Evolutionary conservation across 2,329 filamentous ascomycete species (phyloP), one percentile per base, ranked within the genome.

Genomic region (Emmonsia crescens): DNA sequence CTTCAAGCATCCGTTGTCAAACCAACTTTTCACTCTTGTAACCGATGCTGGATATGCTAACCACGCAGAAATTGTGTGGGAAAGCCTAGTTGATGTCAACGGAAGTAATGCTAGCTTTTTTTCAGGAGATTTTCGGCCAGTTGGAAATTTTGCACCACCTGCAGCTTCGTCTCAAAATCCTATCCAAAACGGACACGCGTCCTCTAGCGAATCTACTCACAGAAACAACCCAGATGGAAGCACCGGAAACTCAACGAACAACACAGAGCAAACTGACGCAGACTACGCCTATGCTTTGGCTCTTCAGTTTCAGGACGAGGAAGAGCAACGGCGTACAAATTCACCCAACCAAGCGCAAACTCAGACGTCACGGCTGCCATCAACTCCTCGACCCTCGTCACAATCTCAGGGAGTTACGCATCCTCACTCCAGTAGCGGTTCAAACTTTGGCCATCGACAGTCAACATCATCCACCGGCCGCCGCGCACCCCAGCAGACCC

Each of bases 51-150:
- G 94, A 0, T 99, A 96, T 70, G 86, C 88, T 12, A 83, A 82
- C 10, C 91, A 96, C 67, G 88, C 91, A 19, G 93, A 97, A 72
- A 86, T 99, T 14, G 90, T 99, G 0, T 99, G 94, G 94, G 94
- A 99, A 75, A 94, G 88, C 10, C 80, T 99, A 1, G 87, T 89
- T 0, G 93, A 97, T 68, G 87, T 96, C 27, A 94, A 87, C 59
- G 94, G 94, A 8, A 87, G 89, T 68, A 83, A 83, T 16, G 86
- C 89, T 2, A 89, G 92, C 71, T 91, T 95, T 68, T 90, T 91
- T 67, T 91, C 91, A 0, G 94, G 94, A 1, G 92, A 97, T 69
- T 97, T 97, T 74, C 84, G 88, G 38, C 80, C 89, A 0, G 89
- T 96, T n/a, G 87, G 90, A 24, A 86, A 86, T 67, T 76, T 71